phyloP scores from a whole-genome alignment of 2,329 filamentous ascomycete species.

The Botryotinia convoluta region DNA sequence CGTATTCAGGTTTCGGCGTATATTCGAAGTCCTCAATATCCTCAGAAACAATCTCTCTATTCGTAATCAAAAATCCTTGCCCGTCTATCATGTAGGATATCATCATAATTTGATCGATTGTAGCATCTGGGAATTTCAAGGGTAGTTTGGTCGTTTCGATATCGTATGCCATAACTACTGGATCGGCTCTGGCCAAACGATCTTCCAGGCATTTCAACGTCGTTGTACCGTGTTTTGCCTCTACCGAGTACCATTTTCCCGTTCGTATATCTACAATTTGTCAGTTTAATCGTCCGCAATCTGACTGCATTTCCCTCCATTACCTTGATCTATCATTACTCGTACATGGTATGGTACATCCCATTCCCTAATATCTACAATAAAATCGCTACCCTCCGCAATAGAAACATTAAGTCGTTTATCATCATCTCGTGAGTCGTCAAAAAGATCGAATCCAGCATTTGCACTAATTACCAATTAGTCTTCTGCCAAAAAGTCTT shows the following conservation, averaged over 20 bases:
- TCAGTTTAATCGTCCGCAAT: conserved; percentile 24
- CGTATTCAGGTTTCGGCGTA: conserved; percentile 94
- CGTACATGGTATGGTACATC: conserved; percentile 99
- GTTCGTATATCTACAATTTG: conserved; percentile 76
- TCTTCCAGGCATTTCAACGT: conserved; percentile 84
- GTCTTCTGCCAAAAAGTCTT: not conserved
- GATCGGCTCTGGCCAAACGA: conserved; percentile 84
- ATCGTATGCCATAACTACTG: conserved; percentile 98
- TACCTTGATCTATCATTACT: conserved; percentile 93
- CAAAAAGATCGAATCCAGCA: conserved; percentile 91
- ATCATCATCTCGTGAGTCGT: conserved; percentile 78
- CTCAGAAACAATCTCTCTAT: conserved; percentile 94
- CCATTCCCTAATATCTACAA: conserved; percentile 98
- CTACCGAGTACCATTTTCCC: conserved; percentile 95
- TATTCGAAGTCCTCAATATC: conserved; percentile 98
- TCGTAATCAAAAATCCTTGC: conserved; percentile 95
- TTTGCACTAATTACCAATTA: conserved; percentile 54
- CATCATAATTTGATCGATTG: conserved; percentile 99
- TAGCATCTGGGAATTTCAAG: conserved; percentile 92
- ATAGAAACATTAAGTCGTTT: conserved; percentile 72
- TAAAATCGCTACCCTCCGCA: conserved; percentile 90
- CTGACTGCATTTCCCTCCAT: conserved; percentile 26
- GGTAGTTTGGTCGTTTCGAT: conserved; percentile 97
- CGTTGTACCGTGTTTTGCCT: conserved; percentile 86
- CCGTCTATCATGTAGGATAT: conserved; percentile 99